Percentiles rank a stretch among this genome's conserved stretches.
These are phyloP conservation scores for Lactuca sativa DNA, from an alignment of 129 eudicot species.

Conservation along the genomic window DNA sequence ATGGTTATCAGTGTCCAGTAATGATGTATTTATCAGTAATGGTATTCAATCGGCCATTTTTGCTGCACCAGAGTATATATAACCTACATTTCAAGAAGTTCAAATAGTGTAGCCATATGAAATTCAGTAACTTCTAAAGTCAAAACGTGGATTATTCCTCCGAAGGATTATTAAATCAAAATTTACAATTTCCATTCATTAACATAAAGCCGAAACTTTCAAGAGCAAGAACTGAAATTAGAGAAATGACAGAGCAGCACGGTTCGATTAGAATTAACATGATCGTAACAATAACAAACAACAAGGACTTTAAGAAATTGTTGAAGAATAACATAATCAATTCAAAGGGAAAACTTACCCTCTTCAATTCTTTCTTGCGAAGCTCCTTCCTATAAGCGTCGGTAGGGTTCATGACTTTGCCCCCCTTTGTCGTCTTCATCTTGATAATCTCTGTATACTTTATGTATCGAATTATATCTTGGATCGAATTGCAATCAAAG, in stretches of 20 bases:
- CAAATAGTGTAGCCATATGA: slow-evolving; percentile 9
- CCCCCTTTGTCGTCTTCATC: slow-evolving; percentile 98
- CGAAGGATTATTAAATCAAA: slow-evolving; percentile 4
- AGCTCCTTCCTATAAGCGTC: slow-evolving; percentile 97
- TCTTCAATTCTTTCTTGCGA: slow-evolving; percentile 87
- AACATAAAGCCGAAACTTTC: neutral
- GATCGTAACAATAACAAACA: slow-evolving; percentile 7
- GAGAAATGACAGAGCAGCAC: slow-evolving; percentile 17
- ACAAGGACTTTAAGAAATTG: neutral
- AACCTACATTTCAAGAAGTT: slow-evolving; percentile 1
- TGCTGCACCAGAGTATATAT: neutral
- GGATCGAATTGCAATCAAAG: slow-evolving; percentile 7
- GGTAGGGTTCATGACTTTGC: slow-evolving; percentile 99
- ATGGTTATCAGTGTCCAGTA: neutral
- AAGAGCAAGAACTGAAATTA: neutral
- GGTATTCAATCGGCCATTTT: neutral
- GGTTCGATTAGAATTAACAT: slow-evolving; percentile 6
- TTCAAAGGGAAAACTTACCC: slow-evolving; percentile 42
- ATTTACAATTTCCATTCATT: neutral
- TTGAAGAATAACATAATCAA: neutral
- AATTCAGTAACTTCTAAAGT: slow-evolving; percentile 5
- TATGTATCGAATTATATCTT: slow-evolving; percentile 3
- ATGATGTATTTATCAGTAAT: neutral
- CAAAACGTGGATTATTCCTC: slow-evolving; percentile 4
- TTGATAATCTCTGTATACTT: slow-evolving; percentile 24